phyloP scores from a whole-genome alignment of 2,329 filamentous ascomycete species.

The Pezicula carpinea region DNA sequence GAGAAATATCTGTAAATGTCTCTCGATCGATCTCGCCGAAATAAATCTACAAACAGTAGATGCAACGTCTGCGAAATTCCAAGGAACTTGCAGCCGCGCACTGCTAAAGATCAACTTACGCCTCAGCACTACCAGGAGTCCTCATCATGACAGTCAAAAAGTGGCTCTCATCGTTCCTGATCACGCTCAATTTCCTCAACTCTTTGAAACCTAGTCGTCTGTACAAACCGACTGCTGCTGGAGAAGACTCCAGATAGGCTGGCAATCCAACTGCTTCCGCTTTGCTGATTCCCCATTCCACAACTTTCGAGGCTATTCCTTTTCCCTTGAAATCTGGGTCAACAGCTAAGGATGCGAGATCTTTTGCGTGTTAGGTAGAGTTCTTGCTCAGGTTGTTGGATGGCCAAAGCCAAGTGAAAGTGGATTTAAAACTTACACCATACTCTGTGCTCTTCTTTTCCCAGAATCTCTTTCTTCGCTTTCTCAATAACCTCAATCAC shows the following conservation, averaged over 20 bases:
- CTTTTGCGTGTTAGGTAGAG: not conserved
- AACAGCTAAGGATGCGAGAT: not conserved
- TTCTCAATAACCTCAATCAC: not conserved
- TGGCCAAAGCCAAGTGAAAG: not conserved
- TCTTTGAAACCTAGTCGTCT: not conserved
- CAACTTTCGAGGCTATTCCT: not conserved
- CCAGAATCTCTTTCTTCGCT: not conserved
- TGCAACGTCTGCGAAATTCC: not conserved
- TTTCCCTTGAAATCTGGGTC: not conserved
- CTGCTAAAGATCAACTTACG: not conserved
- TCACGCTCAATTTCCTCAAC: not conserved
- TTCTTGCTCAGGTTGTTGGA: not conserved
- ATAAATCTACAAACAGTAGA: not conserved
- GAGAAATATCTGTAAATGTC: not conserved
- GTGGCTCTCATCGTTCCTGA: not conserved
- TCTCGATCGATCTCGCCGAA: not conserved
- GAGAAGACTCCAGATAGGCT: not conserved
- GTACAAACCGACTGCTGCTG: not conserved
- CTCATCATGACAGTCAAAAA: not conserved
- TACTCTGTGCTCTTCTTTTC: not conserved
- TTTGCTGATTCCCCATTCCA: not conserved
- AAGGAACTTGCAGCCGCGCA: not conserved
- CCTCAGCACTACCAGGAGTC: not conserved
- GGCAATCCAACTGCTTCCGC: not conserved
- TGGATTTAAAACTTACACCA: not conserved